Evolutionary conservation across 371 early-diverging fungal species (phyloP).

Genomic region (Sporodiniella umbellata): DNA sequence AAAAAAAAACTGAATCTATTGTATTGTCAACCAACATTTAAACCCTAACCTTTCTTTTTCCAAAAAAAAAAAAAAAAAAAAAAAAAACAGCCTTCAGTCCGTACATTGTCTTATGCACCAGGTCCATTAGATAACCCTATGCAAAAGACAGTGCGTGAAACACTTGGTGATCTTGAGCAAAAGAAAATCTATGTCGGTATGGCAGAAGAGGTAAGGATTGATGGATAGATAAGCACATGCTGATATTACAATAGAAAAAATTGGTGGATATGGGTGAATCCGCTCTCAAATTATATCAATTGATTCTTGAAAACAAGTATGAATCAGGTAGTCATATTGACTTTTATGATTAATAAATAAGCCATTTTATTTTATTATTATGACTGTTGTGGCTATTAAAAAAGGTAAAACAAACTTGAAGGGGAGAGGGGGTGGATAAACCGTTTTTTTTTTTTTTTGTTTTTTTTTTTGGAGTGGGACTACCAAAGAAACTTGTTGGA

Average conservation of each 20-base stretch:
- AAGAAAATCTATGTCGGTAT: conserved; percentile 55
- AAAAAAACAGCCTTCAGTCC: conserved; percentile 23
- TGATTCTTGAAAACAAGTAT: conserved; percentile 57
- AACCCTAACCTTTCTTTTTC: too few relatives aligned
- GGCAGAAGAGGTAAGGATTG: conserved; percentile 51
- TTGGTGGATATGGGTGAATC: conserved; percentile 74
- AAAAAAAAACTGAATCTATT: too few relatives aligned
- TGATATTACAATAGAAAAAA: conserved; percentile 41
- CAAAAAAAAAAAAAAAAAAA: background rate
- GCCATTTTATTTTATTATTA: background rate
- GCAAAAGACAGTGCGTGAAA: conserved; percentile 74
- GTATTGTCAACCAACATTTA: too few relatives aligned
- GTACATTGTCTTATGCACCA: conserved; percentile 85
- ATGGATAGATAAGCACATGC: background rate
- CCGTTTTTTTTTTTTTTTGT: background rate
- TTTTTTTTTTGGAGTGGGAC: background rate
- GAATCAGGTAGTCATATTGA: conserved; percentile 82
- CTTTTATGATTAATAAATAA: conserved; percentile 57
- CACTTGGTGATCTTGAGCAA: conserved; percentile 71
- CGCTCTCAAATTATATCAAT: conserved; percentile 55
- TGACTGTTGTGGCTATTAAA: too few relatives aligned
- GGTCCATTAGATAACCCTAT: conserved; percentile 90
- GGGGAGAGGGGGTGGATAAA: too few relatives aligned
- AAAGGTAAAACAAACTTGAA: too few relatives aligned
- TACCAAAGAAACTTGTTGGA: conserved; percentile 20